These are phyloP conservation scores for Colletotrichum acutatum DNA, from an alignment of 2,329 filamentous ascomycete species.

Conservation along the genomic window DNA sequence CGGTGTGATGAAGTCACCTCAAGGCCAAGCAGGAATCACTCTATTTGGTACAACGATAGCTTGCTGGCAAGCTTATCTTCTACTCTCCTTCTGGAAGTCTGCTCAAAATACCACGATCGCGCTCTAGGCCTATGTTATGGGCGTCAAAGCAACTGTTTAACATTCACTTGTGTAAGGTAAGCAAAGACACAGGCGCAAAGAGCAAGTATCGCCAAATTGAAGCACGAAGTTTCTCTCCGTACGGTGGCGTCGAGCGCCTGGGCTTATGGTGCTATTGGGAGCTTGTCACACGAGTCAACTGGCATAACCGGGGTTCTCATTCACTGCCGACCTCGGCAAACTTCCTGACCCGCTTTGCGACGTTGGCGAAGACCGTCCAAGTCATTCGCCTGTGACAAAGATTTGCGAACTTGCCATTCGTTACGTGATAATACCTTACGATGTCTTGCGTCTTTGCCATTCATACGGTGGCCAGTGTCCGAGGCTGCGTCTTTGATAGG, in stretches of 20 bases:
- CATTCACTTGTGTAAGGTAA: not conserved
- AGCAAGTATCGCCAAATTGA: not conserved
- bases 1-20: not conserved
- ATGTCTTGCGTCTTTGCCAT: no score
- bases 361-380: not conserved
- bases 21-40: not conserved
- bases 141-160: no score
- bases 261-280: not conserved
- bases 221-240: no score
- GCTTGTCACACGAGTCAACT: not conserved
- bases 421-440: not conserved
- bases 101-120: no score
- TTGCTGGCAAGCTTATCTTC: not conserved
- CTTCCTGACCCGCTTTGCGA: not conserved
- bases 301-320: not conserved
- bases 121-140: no score
- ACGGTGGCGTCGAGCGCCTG: not conserved
- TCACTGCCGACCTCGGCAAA: not conserved
- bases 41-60: not conserved
- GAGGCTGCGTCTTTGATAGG: no score
- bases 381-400: not conserved
- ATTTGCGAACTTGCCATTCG: not conserved
- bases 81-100: not conserved
- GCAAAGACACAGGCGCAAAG: not conserved
- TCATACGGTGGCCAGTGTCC: no score